A percentile compares a stretch with the other conserved stretches of the same genome.
These are phyloP conservation scores for Echites panduratus DNA, from an alignment of 257 asterid species.

Conservation along the genomic window DNA sequence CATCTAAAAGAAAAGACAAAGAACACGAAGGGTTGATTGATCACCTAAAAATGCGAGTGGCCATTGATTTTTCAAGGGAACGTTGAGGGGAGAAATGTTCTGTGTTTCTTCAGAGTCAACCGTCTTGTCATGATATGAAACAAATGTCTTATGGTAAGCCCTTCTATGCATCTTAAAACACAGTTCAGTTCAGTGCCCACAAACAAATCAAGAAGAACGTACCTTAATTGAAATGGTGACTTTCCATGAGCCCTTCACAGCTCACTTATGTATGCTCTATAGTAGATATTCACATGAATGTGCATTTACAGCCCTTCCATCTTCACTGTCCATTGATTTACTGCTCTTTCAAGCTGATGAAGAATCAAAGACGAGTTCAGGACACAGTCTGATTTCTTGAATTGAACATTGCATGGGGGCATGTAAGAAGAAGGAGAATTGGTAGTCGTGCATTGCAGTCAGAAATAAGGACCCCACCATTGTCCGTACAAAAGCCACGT, in stretches of 20 bases:
- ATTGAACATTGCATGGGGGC: background rate
- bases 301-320: constrained; percentile 1
- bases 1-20: constrained; percentile 17
- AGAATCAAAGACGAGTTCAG: background rate
- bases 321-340: background rate
- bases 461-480: constrained; percentile 3
- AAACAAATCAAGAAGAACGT: background rate
- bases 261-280: background rate
- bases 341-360: too few relatives aligned
- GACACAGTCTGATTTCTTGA: background rate
- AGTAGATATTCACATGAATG: background rate
- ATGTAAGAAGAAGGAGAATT: background rate
- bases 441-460: constrained; percentile 45
- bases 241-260: background rate
- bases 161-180: background rate
- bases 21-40: constrained; percentile 12
- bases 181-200: background rate
- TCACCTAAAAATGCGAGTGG: constrained; percentile 30
- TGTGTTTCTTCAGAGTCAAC: background rate
- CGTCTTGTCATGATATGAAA: background rate
- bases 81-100: background rate
- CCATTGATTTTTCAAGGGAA: constrained; percentile 23
- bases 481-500: background rate
- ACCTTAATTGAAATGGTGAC: background rate
- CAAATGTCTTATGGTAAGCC: background rate